Conservation (phyloP, 2,329 filamentous ascomycete genomes). For the Diaporthe batatas region DNA sequence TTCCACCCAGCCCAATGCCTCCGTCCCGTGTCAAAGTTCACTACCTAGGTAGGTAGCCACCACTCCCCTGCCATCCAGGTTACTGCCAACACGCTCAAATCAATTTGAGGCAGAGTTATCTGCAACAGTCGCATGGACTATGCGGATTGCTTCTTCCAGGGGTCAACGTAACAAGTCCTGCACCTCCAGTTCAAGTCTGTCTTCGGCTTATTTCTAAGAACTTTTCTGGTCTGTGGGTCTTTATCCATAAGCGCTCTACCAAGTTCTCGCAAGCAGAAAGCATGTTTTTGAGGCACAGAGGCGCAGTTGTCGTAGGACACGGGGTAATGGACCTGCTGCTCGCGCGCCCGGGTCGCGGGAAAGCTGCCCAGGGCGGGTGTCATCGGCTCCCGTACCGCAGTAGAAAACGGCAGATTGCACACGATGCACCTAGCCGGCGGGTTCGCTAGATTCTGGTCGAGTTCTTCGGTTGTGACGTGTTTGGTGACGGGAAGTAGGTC, state of each 20-base stretch:
- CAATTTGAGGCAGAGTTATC: not conserved
- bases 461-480: not conserved
- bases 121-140: not conserved
- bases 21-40: not conserved
- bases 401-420: not conserved
- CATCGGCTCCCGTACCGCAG: not conserved
- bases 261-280: slow-evolving; percentile 16
- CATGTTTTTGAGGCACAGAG: not conserved
- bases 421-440: not conserved
- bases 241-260: not conserved
- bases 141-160: not conserved
- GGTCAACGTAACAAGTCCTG: slow-evolving; percentile 1
- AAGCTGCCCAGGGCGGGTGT: not conserved
- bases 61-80: fast-evolving
- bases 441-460: not conserved
- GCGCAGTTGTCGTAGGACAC: not conserved
- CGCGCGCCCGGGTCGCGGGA: not conserved
- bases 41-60: no score
- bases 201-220: not conserved
- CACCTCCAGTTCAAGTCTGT: slow-evolving; percentile 17
- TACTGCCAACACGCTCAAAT: no score
- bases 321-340: not conserved
- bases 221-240: not conserved
- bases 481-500: slow-evolving; percentile 12
- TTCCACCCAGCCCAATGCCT: not conserved